Evolutionary conservation across 345 rosid genomes (phyloP), one percentile per base, ranked within the genome.

Genomic region (Durio zibethinus): DNA sequence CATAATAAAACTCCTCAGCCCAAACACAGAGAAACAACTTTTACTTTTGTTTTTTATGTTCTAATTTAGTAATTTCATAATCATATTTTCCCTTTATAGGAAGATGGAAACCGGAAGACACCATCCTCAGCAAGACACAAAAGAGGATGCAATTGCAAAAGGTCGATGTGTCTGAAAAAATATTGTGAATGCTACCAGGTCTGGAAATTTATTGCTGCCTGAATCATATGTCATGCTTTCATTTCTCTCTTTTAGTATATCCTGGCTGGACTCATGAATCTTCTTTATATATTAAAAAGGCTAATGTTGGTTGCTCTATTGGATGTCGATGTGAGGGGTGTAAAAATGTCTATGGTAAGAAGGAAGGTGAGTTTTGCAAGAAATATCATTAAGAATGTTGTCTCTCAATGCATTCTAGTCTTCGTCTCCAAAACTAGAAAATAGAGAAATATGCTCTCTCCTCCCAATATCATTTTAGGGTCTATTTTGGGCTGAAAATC

Each of bases 161-260:
- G 61, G 86, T 91, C 91, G 1, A 87, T 81, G 90, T 89, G 93
- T 70, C 83, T 80, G 61, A 88, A 91, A 79, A 89, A 87, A 75
- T 91, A 91, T 67, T 89, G 90, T 82, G 95, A 89, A 89, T 91
- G 93, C 83, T 91, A 80, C 79, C 91, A 89, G 91, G 93, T 91
- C 35, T 42, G 12, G 31, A 69, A 23, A 42, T 38, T 36, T 25
- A 59, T 50, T 71, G 60, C 29, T 71, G 27, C 27, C 60, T 31
- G 45, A 52, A 71, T 71, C 75, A 50, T 18, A 18, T 2, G 3
- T 60, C 67, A 25, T 43, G 25, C 27, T 60, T 29, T 14, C 15
- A 7, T 50, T 35, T 35, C 47, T 76, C 35, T 78, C 47, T 23
- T 42, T 52, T 18, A 54, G 36, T 78, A 23, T 77, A 61, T 77